phyloP scores from a whole-genome alignment of 441 rosid genomes.

The Geranium incanum region DNA sequence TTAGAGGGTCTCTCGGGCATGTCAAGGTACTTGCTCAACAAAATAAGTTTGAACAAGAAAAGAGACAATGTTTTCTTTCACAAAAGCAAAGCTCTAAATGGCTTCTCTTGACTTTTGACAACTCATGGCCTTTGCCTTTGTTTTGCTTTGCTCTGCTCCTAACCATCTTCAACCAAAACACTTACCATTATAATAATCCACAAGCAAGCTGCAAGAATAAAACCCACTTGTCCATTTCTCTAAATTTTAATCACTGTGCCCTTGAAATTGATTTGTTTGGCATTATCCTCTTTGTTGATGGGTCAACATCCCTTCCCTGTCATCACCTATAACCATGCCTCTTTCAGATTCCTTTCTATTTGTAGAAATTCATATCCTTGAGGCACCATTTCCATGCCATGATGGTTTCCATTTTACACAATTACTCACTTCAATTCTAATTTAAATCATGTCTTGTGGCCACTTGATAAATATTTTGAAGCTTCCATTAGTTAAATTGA shows the following conservation, averaged over 20 bases:
- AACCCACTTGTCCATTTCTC: slow-evolving; percentile 33
- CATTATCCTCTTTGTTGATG: slow-evolving; percentile 84
- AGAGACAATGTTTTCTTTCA: slow-evolving; percentile 29
- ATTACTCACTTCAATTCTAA: background rate
- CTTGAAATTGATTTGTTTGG: slow-evolving; percentile 61
- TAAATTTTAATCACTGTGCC: slow-evolving; percentile 15
- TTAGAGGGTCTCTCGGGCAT: slow-evolving; percentile 29
- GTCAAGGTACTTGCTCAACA: slow-evolving; percentile 26
- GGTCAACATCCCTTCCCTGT: slow-evolving; percentile 86
- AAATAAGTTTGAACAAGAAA: slow-evolving; percentile 19
- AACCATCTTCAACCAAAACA: slow-evolving; percentile 36
- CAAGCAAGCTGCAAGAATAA: slow-evolving; percentile 18
- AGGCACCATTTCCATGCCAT: slow-evolving; percentile 16
- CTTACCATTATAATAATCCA: slow-evolving; percentile 22
- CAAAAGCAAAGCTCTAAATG: slow-evolving; percentile 12
- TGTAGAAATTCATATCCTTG: slow-evolving; percentile 32
- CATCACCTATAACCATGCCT: slow-evolving; percentile 90
- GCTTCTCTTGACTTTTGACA: slow-evolving; percentile 23
- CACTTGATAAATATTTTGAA: too few relatives aligned
- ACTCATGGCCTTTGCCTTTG: slow-evolving; percentile 12
- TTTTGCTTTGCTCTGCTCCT: slow-evolving; percentile 10
- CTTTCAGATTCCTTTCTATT: slow-evolving; percentile 68
- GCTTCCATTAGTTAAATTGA: too few relatives aligned
- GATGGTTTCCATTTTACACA: slow-evolving; percentile 3
- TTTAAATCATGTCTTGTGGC: background rate